A percentile compares a stretch with the other conserved stretches of the same genome.
These are phyloP conservation scores for Fusarium nodosum DNA, from an alignment of 2,329 filamentous ascomycete species.

Conservation along the genomic window DNA sequence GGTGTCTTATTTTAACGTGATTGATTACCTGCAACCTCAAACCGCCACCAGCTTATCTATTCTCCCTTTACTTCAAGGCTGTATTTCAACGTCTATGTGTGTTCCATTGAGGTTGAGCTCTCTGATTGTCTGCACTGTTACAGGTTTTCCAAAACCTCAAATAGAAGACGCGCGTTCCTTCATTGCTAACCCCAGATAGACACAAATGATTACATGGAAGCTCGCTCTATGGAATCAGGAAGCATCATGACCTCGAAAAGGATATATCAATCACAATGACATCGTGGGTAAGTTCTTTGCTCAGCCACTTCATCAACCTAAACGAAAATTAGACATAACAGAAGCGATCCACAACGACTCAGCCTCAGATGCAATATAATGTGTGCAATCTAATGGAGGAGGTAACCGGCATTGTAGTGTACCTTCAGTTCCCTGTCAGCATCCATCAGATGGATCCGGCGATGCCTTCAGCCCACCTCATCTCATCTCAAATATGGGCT, in stretches of 20 bases:
- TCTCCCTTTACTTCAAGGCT: not conserved
- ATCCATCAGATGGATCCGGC: slow-evolving; percentile 30
- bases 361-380: slow-evolving; percentile 26
- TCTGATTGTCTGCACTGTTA: not conserved
- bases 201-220: not conserved
- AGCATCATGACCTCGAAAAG: slow-evolving; percentile 20
- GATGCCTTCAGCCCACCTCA: slow-evolving; percentile 21
- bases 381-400: slow-evolving; percentile 8
- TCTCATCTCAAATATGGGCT: slow-evolving; percentile 7
- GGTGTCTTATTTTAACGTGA: slow-evolving; percentile 10
- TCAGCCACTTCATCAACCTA: slow-evolving; percentile 27
- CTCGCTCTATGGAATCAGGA: slow-evolving; percentile 24
- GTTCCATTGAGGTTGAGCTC: not conserved
- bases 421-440: slow-evolving; percentile 16
- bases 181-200: not conserved
- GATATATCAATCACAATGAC: slow-evolving; percentile 11
- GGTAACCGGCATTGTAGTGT: slow-evolving; percentile 14
- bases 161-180: not conserved
- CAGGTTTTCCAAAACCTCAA: slow-evolving; percentile 16
- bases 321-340: slow-evolving; percentile 22
- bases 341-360: slow-evolving; percentile 27
- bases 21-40: slow-evolving; percentile 11
- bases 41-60: not conserved
- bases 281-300: not conserved
- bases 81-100: not conserved